Evolutionary conservation across 2,329 filamentous ascomycete species (phyloP), one percentile per base, ranked within the genome.

Genomic region (Exutisphaerella laricina): DNA sequence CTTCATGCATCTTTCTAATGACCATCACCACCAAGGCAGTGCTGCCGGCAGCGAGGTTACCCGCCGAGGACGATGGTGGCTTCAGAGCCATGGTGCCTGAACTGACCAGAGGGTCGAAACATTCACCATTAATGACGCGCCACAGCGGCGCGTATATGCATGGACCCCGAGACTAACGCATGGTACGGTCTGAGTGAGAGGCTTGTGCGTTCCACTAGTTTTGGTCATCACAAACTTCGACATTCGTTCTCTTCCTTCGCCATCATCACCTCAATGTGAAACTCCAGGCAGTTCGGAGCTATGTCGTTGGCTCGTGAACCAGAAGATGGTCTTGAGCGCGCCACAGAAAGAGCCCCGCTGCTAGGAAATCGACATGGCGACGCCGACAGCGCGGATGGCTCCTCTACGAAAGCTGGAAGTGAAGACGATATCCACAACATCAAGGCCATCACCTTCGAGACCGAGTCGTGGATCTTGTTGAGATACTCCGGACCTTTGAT

Each of bases 401-500:
- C 33, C 3, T 35, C 33, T 7, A 35, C 33, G 3, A n/a, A 21
- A 13, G 3, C 20, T n/a, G 33, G 33, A 17, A 35, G 33, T n/a
- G 20, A 35, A 20, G 20, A 3, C 3, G 14, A 5, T 12, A 6
- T 23, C 8, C 20, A n/a, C 4, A 23, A 35, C 18, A 35, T 21
- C 18, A 35, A 35, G 14, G 33, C 33, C 9, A 23, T 50, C 14
- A 46, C 45, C 4, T 20, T 50, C 23, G 25, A 18, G 28, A 34
- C 30, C 8, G 51, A 65, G 41, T 47, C 45, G 4, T 41, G 22
- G 1, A 46, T 67, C 29, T 47, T 68, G 21, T 50, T 64, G 26
- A 63, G 60, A 46, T 72, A 72, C 53, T 73, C 71, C 0, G 45
- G 70, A 1, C 74, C 74, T 5, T 61, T 77, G 14, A 69, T 73